Evolutionary conservation across 148 eudicot genomes (phyloP).

Genomic region (Linanthus parryae): DNA sequence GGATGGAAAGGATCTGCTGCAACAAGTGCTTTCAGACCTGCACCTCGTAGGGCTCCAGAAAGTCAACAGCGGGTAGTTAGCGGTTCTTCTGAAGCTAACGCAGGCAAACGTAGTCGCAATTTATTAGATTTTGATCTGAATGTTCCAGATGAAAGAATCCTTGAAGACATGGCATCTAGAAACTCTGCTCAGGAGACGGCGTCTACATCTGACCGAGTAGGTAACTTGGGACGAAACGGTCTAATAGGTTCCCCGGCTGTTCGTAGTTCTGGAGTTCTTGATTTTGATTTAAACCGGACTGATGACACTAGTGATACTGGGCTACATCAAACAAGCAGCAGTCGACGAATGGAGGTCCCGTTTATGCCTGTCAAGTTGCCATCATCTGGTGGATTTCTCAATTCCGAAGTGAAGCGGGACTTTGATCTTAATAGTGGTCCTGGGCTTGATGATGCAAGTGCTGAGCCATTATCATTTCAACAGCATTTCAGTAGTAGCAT

Average conservation of each 20-base stretch:
- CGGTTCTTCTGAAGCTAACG: constrained; percentile 26
- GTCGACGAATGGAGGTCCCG: constrained; percentile 29
- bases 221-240: constrained; percentile 1
- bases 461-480: constrained; percentile 27
- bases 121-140: constrained; percentile 79
- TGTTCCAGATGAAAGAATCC: constrained; percentile 66
- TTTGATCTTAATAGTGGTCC: constrained; percentile 92
- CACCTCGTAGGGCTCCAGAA: constrained; percentile 62
- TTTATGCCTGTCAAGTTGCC: constrained; percentile 24
- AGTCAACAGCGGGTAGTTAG: constrained; percentile 19
- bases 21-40: constrained; percentile 94
- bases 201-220: constrained; percentile 20
- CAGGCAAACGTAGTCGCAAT: constrained; percentile 41
- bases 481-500: constrained; percentile 27
- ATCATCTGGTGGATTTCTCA: constrained; percentile 22
- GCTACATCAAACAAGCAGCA: constrained; percentile 29
- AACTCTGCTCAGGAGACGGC: constrained; percentile 24
- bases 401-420: constrained; percentile 40
- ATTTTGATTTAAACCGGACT: constrained; percentile 75
- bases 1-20: constrained; percentile 97
- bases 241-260: constrained; percentile 9
- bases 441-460: constrained; percentile 47
- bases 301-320: constrained; percentile 61
- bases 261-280: constrained; percentile 48
- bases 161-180: constrained; percentile 46